A percentile compares a stretch with the other conserved stretches of the same genome.
Evolutionary conservation across 2,329 filamentous ascomycete species (phyloP).

Genomic region (Podosphaera fusca): DNA sequence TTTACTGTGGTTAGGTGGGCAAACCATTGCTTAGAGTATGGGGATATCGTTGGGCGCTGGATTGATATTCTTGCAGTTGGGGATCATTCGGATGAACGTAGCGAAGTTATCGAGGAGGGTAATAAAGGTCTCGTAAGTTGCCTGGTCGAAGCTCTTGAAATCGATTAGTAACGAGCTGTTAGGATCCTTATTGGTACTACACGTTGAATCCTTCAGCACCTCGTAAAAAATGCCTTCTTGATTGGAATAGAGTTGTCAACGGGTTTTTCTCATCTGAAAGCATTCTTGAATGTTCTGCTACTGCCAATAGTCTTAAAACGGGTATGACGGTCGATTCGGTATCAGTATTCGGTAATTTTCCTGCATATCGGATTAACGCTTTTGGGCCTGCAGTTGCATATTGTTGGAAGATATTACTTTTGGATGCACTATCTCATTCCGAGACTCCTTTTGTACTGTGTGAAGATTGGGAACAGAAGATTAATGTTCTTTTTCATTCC

Average conservation of each 20-base stretch:
- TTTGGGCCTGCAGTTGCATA: constrained; percentile 51
- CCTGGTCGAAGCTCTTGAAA: background rate
- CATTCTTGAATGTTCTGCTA: constrained; percentile 12
- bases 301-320: constrained; percentile 15
- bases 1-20: constrained; percentile 75
- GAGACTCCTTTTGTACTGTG: constrained; percentile 26
- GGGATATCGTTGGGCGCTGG: constrained; percentile 61
- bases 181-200: constrained; percentile 41
- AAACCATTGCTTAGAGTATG: constrained; percentile 65
- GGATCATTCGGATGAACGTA: constrained; percentile 41
- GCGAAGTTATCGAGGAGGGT: constrained; percentile 75
- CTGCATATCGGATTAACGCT: constrained; percentile 25
- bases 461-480: constrained; percentile 62
- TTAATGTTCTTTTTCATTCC: constrained; percentile 49
- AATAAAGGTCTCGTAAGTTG: constrained; percentile 56
- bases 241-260: constrained; percentile 27
- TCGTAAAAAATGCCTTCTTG: constrained; percentile 21
- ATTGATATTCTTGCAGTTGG: constrained; percentile 66
- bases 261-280: constrained; percentile 24
- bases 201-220: constrained; percentile 31
- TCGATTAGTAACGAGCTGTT: background rate
- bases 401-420: constrained; percentile 35
- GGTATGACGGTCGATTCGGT: constrained; percentile 21
- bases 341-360: constrained; percentile 18
- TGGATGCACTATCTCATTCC: constrained; percentile 23